Base-by-base conservation (phyloP, 441 rosid species). In the Brassica balearica region DNA sequence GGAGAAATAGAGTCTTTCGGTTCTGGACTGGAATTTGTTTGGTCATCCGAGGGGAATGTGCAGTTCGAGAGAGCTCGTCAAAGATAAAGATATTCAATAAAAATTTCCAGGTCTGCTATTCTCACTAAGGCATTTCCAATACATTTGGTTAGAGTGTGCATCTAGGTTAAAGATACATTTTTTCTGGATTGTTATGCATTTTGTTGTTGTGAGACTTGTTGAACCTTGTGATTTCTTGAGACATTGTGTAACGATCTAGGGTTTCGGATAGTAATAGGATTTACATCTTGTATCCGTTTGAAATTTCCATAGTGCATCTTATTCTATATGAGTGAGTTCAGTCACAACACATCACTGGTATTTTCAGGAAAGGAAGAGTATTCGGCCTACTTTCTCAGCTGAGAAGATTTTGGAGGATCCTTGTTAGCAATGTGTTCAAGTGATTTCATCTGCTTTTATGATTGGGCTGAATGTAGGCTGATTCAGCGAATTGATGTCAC, bases 1-100 rank as follows among this genome's bases (percentile, higher is more conserved):
- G 99, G 99, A 94, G 99, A 85, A 92, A 96, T 82, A 90, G 97
- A n/a, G 79, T 96, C 99, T 53, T 94, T 94, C 84, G 99, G 99
- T 65, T 90, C 98, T 53, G 98, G 97, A n/a, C 77, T 96, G 85
- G 99, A 96, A 86, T 91, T 94, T 62, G 96, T 84, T 64, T 96
- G 99, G 99, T 96, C 99, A 10, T 86, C 92, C 15, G 98, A 96
- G 63, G 98, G 69, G 99, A 96, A 83, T 96, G 90, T 87, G 99
- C 98, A 81, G 95, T 90, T 71, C 86, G 97, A 82, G 99, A 96
- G 81, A 96, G 97, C 81, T 87, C 98, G 34, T 90, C 99, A 70
- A 94, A 89, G 89, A 88, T 96, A 11, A 94, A 91, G 83, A 81
- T 88, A 74, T 96, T 92, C 92, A 89, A 90, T 69, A 94, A 94